Evolutionary conservation across 352 stramenopile species (phyloP), one percentile per base, ranked within the genome.

Genomic region (Phytopythium ostracodes): DNA sequence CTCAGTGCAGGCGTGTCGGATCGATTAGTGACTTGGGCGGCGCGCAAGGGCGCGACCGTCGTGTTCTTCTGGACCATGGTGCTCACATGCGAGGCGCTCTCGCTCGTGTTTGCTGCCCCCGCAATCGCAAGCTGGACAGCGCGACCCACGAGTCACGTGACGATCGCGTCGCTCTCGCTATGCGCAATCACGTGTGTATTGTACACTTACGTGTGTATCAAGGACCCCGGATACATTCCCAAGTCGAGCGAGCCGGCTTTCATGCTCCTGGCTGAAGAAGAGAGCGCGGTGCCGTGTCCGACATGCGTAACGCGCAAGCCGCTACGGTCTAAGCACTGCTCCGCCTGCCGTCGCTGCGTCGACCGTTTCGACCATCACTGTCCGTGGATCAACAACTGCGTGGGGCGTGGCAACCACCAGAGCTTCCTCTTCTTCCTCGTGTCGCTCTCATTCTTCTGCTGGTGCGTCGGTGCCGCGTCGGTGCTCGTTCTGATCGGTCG

Each of bases 321-420:
- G 18, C 62, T 87, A 54, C 77, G 85, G 14, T 92, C 83, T 14
- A 94, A 94, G 57, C 85, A 94, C 65, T 94, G 85, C 62, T 87
- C 83, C 10, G 85, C 85, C 7, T 94, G 85, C 46, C 71, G 79
- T 24, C 83, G 85, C 27, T 94, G 85, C 52, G 83, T 94, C 35
- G 72, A 91, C 49, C 85, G 85, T 20, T 94, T 94, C 53, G 85
- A 94, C 62, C 85, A 94, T 62, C 85, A 94, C 60, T 94, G 85
- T 67, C 85, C 85, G 43, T 94, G 85, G 85, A 88, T 94, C 56
- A 92, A 91, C 70, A 94, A 94, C 64, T 94, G 85, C 62, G 73
- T 94, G 49, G 85, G 85, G 11, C 68, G 86, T 11, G 73, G 78
- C 25, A 94, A 94, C 59, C 85, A 94, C 62, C 67, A 70, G 49